Evolutionary conservation across 164 flowering plant species (phyloP).

Genomic region (Tetrastigma voinierianum): DNA sequence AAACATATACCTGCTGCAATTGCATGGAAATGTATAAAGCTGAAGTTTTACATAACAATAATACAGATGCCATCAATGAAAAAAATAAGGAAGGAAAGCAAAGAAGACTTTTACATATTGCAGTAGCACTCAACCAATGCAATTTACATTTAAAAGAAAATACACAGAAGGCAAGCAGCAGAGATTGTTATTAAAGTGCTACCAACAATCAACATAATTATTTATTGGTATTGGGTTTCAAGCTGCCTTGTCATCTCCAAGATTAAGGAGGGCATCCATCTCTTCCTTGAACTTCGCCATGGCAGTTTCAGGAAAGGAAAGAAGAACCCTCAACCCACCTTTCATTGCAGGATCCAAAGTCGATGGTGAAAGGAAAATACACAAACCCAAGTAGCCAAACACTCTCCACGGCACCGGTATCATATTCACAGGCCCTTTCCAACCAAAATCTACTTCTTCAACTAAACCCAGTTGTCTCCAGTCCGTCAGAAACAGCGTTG

Average conservation of each 20-base stretch:
- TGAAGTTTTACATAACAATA: no score
- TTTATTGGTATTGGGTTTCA: no score
- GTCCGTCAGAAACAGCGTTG: conserved; percentile 27
- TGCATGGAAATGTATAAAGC: no score
- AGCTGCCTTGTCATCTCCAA: not conserved
- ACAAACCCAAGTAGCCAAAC: conserved; percentile 23
- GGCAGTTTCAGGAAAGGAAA: conserved; percentile 25
- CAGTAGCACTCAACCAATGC: no score
- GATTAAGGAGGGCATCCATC: conserved; percentile 26
- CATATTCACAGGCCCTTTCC: conserved; percentile 25
- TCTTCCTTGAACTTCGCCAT: conserved; percentile 36
- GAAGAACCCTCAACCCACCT: conserved; percentile 32
- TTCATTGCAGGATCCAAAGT: conserved; percentile 22
- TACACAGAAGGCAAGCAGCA: no score
- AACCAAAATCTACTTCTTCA: conserved; percentile 31
- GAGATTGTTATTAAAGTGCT: no score
- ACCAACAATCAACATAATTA: no score
- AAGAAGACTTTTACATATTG: no score
- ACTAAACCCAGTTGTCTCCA: conserved; percentile 33
- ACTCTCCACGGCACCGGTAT: conserved; percentile 19
- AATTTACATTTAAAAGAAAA: no score
- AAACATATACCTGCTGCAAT: no score
- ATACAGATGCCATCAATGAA: no score
- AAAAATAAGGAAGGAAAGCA: no score
- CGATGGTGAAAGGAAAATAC: conserved; percentile 28